phyloP scores from a whole-genome alignment of 495 filamentous ascomycete genomes.

The Mycothermus thermophilus region DNA sequence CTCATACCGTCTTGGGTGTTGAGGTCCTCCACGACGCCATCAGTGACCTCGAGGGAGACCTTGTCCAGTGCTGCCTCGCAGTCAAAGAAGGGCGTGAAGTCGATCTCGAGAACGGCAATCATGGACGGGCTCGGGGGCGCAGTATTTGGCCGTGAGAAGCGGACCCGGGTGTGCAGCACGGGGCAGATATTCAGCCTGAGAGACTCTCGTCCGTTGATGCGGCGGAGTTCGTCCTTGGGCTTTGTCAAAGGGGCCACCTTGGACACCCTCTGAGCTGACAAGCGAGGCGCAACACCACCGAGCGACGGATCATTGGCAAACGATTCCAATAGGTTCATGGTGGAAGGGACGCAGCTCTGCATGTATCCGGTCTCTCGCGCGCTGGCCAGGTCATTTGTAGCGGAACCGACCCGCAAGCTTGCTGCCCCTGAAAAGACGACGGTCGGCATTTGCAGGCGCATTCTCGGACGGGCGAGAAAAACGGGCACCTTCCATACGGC shows the following conservation, averaged over 20 bases:
- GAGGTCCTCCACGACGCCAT: slow-evolving; percentile 56
- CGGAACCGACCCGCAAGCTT: slow-evolving; percentile 38
- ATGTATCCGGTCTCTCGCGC: slow-evolving; percentile 54
- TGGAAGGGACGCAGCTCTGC: slow-evolving; percentile 57
- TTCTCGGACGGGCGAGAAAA: slow-evolving; percentile 62
- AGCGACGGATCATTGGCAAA: slow-evolving; percentile 57
- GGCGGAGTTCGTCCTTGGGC: slow-evolving; percentile 40
- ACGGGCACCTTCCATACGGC: slow-evolving; percentile 70
- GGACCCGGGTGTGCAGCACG: slow-evolving; percentile 68
- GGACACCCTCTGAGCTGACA: slow-evolving; percentile 68
- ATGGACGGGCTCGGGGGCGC: slow-evolving; percentile 50
- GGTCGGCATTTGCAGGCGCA: slow-evolving; percentile 62
- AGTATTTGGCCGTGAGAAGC: slow-evolving; percentile 60
- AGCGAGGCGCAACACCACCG: slow-evolving; percentile 49
- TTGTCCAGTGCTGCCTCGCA: slow-evolving; percentile 56
- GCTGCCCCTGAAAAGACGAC: slow-evolving; percentile 67
- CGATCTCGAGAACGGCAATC: slow-evolving; percentile 73
- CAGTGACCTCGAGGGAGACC: slow-evolving; percentile 49
- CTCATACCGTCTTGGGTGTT: slow-evolving; percentile 39
- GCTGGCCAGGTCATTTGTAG: slow-evolving; percentile 35
- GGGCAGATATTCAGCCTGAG: slow-evolving; percentile 62
- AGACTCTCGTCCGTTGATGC: slow-evolving; percentile 50
- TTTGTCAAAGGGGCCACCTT: slow-evolving; percentile 51
- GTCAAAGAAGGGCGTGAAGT: slow-evolving; percentile 70
- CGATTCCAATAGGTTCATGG: slow-evolving; percentile 69